These are phyloP conservation scores for Chaetomium globosum DNA, from an alignment of 2,329 filamentous ascomycete species.

Conservation along the genomic window DNA sequence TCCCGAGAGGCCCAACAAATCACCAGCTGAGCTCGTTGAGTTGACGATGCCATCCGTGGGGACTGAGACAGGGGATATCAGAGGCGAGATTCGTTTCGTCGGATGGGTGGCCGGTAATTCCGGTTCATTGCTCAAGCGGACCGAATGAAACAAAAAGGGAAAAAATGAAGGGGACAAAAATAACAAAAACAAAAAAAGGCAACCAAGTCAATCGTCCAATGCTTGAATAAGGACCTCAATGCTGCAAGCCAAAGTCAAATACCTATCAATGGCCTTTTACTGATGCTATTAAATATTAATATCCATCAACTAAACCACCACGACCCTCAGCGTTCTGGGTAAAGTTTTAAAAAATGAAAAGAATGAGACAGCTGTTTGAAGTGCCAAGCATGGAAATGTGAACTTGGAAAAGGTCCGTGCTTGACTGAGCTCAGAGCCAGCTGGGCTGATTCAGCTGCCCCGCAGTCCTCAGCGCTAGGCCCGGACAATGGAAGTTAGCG, in stretches of 20 bases:
- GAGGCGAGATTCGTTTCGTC: slow-evolving; percentile 19
- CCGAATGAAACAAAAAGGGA: not conserved
- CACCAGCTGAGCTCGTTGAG: not conserved
- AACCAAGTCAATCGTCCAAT: not conserved
- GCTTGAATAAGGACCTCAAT: not conserved
- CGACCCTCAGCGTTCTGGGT: not conserved
- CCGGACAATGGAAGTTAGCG: not conserved
- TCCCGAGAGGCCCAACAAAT: slow-evolving; percentile 27
- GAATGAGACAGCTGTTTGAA: not conserved
- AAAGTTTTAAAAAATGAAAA: not conserved
- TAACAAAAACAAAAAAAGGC: not conserved
- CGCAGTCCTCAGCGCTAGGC: not conserved
- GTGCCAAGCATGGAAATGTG: slow-evolving; percentile 5
- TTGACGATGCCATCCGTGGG: not conserved
- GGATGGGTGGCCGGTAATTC: slow-evolving; percentile 1
- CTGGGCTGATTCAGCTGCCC: slow-evolving; percentile 10
- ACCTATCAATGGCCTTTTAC: not conserved
- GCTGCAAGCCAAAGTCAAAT: not conserved
- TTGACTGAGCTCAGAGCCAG: too few relatives aligned
- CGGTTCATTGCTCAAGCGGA: not conserved
- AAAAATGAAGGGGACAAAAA: not conserved
- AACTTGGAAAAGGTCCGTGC: slow-evolving; percentile 4
- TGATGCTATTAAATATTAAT: not conserved
- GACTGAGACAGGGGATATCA: not conserved
- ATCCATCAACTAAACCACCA: not conserved